Conservation (phyloP, 202 grass and related monocot genomes). For the Elaeis oleifera region DNA sequence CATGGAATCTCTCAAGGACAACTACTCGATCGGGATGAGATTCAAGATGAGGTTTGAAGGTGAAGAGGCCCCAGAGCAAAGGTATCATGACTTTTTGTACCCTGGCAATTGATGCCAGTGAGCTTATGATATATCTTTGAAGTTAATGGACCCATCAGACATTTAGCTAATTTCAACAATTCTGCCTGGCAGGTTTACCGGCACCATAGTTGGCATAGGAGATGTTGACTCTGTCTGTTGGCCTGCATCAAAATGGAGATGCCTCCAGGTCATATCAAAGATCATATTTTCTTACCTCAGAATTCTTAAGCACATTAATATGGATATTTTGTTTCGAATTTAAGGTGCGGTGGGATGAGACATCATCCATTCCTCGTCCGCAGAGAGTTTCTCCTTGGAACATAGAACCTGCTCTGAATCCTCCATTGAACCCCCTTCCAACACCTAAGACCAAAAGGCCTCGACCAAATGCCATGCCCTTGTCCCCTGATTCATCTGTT, state of each 20-base stretch:
- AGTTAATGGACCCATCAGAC: too few relatives aligned
- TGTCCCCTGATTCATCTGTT: constrained; percentile 64
- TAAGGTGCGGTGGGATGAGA: constrained; percentile 92
- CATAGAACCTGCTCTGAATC: constrained; percentile 73
- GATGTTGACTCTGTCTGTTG: constrained; percentile 61
- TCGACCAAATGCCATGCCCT: constrained; percentile 44
- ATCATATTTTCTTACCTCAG: background rate
- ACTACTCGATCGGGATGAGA: constrained; percentile 85
- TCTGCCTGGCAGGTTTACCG: constrained; percentile 62
- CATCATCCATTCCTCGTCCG: constrained; percentile 71
- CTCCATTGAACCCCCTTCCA: constrained; percentile 71
- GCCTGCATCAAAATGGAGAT: constrained; percentile 90
- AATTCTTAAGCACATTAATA: background rate
- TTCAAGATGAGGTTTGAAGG: constrained; percentile 99
- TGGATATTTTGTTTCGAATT: background rate
- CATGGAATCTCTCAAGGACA: constrained; percentile 71
- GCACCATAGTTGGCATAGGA: constrained; percentile 81
- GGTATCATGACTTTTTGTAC: constrained; percentile 28
- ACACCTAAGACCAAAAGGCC: constrained; percentile 67
- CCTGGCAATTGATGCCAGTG: background rate
- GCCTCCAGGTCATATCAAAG: constrained; percentile 44
- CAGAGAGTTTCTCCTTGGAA: constrained; percentile 92
- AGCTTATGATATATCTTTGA: too few relatives aligned
- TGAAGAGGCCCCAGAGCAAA: constrained; percentile 89
- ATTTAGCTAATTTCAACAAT: too few relatives aligned